A percentile compares a stretch with the other conserved stretches of the same genome.
Conservation (phyloP, 768 basidiomycete genomes). For the Tulasnella sp. region DNA sequence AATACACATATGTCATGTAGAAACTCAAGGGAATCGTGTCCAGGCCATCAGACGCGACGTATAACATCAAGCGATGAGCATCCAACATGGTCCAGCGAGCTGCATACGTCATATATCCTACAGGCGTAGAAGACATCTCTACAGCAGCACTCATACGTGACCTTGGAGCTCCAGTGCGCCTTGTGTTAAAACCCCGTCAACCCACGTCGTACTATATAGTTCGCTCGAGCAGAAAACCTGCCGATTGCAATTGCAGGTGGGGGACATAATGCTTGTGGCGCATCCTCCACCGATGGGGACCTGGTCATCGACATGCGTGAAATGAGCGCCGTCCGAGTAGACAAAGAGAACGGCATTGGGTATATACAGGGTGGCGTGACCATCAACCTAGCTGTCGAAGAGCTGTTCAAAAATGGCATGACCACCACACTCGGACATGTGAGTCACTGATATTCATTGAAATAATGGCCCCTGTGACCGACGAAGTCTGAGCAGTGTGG, state of each 20-base stretch:
- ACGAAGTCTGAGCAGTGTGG: background rate
- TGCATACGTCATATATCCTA: conserved; percentile 18
- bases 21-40: too few species aligned
- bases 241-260: conserved; percentile 16
- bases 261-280: conserved; percentile 8
- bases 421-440: too few species aligned
- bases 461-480: too few species aligned
- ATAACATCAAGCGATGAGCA: conserved; percentile 4
- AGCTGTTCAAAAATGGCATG: conserved; percentile 10
- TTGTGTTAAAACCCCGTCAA: too few species aligned
- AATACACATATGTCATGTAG: too few species aligned
- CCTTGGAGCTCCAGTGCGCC: too few species aligned
- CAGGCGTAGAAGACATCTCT: conserved; percentile 20
- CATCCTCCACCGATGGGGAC: conserved; percentile 14
- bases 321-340: conserved; percentile 11
- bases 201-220: background rate
- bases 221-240: background rate
- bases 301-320: conserved; percentile 15
- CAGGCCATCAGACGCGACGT: too few species aligned
- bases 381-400: conserved; percentile 2
- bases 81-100: background rate
- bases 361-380: conserved; percentile 15
- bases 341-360: conserved; percentile 1
- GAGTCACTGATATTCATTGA: too few species aligned
- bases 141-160: conserved; percentile 11